These are phyloP conservation scores for Pachysandra terminalis DNA, from an alignment of 164 flowering plant genomes.

Conservation along the genomic window DNA sequence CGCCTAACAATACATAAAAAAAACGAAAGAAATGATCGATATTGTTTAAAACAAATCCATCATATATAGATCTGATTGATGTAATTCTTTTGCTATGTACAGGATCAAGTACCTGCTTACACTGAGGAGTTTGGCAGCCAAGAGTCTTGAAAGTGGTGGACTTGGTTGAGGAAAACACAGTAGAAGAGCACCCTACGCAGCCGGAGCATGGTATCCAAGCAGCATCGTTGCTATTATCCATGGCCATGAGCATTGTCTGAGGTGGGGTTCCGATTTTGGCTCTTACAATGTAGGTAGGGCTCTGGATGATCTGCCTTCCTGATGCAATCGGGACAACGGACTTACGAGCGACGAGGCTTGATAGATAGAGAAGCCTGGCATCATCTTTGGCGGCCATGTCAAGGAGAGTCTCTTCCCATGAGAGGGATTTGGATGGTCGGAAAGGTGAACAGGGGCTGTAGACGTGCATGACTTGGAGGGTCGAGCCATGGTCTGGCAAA, in stretches of 20 bases:
- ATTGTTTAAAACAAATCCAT: no score
- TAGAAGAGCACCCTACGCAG: constrained; percentile 72
- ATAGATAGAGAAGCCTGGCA: constrained; percentile 36
- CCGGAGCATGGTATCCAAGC: constrained; percentile 91
- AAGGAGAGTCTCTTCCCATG: constrained; percentile 45
- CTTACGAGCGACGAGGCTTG: constrained; percentile 38
- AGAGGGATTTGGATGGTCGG: constrained; percentile 17
- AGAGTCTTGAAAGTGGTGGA: constrained; percentile 58
- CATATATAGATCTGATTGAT: no score
- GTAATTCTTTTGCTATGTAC: no score
- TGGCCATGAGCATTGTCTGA: constrained; percentile 68
- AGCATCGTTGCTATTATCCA: constrained; percentile 85
- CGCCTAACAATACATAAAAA: no score
- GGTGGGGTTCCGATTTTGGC: constrained; percentile 75
- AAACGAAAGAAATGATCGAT: no score
- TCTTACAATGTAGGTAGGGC: constrained; percentile 69
- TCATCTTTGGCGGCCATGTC: constrained; percentile 38
- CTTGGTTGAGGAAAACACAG: constrained; percentile 34
- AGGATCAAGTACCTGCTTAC: constrained; percentile 66
- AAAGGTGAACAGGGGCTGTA: constrained; percentile 52
- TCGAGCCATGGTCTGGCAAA: constrained; percentile 34
- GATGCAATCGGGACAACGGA: constrained; percentile 76
- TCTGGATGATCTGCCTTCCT: constrained; percentile 58
- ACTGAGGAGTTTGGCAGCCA: constrained; percentile 55
- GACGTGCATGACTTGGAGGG: constrained; percentile 54